A percentile compares a stretch with the other conserved stretches of the same genome.
phyloP scores from a whole-genome alignment of 768 basidiomycete genomes.

The Sporobolomyces pararoseus region DNA sequence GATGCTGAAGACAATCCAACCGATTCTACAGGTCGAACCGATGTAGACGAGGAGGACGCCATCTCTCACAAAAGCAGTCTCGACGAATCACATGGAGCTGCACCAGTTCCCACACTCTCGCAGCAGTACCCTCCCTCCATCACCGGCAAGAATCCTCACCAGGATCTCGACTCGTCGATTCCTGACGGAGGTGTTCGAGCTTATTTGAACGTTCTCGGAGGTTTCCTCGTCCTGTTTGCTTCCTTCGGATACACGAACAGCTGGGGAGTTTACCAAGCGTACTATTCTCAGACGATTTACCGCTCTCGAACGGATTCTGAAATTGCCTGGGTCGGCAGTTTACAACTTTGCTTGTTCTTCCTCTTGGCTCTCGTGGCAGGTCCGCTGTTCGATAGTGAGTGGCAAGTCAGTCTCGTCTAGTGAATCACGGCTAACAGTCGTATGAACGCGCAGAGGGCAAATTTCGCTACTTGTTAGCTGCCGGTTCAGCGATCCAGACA shows the following conservation, averaged over 20 bases:
- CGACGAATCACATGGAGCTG: neutral
- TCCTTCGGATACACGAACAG: conserved; percentile 48
- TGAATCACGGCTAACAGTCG: neutral
- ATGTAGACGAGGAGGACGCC: conserved; percentile 2
- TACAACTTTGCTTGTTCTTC: conserved; percentile 48
- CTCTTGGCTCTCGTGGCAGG: conserved; percentile 44
- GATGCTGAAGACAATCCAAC: too few relatives aligned
- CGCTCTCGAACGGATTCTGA: conserved; percentile 38
- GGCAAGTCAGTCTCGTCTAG: too few relatives aligned
- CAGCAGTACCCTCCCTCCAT: neutral
- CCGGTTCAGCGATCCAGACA: conserved; percentile 53
- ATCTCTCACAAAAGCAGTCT: neutral
- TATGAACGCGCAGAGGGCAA: neutral
- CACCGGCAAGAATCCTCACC: neutral
- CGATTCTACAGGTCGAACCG: neutral
- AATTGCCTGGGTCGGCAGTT: conserved; percentile 48
- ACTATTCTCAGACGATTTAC: conserved; percentile 47
- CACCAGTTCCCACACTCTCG: neutral
- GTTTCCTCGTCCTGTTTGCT: conserved; percentile 37
- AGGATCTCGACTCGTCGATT: neutral
- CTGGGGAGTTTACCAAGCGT: conserved; percentile 51
- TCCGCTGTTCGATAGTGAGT: conserved; percentile 45
- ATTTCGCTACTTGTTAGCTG: conserved; percentile 18
- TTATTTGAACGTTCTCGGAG: conserved; percentile 24
- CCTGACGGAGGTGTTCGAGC: conserved; percentile 31